Conservation (phyloP, 1,284 basidiomycete species). For the Malassezia equina region DNA sequence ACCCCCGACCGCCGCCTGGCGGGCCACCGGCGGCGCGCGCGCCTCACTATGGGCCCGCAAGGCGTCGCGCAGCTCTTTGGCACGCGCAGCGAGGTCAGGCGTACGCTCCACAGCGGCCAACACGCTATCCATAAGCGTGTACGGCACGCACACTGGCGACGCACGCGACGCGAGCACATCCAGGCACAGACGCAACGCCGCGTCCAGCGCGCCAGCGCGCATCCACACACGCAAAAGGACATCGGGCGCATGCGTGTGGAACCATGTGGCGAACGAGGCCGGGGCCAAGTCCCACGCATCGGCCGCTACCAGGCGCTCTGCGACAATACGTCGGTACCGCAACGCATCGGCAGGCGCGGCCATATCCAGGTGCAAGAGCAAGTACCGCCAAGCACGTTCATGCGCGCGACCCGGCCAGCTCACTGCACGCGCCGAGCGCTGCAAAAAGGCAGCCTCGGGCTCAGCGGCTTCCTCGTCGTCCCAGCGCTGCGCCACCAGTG, state of each 20-base stretch:
- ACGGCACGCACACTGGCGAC: conserved; percentile 3
- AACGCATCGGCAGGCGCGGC: conserved; percentile 56
- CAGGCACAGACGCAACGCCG: conserved; percentile 62
- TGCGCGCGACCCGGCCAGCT: conserved; percentile 72
- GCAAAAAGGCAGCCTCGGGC: conserved; percentile 27
- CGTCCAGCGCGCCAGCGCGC: conserved; percentile 66
- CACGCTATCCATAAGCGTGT: conserved; percentile 15
- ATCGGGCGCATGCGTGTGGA: conserved; percentile 66
- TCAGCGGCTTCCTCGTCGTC: conserved; percentile 14
- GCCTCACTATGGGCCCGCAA: neutral
- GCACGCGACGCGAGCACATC: neutral
- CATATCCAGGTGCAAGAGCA: conserved; percentile 66
- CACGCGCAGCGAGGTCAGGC: neutral
- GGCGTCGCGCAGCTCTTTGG: neutral
- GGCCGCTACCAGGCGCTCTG: conserved; percentile 56
- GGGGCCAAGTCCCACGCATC: conserved; percentile 60
- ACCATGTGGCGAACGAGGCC: conserved; percentile 65
- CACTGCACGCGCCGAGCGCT: conserved; percentile 41
- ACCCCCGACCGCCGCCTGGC: neutral
- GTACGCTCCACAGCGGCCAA: neutral
- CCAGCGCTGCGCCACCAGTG: neutral
- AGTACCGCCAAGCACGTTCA: conserved; percentile 76
- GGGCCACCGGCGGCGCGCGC: neutral
- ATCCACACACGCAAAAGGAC: conserved; percentile 65
- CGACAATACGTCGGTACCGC: conserved; percentile 7